Evolutionary conservation across 345 rosid genomes (phyloP).

Genomic region (Camelina sativa): DNA sequence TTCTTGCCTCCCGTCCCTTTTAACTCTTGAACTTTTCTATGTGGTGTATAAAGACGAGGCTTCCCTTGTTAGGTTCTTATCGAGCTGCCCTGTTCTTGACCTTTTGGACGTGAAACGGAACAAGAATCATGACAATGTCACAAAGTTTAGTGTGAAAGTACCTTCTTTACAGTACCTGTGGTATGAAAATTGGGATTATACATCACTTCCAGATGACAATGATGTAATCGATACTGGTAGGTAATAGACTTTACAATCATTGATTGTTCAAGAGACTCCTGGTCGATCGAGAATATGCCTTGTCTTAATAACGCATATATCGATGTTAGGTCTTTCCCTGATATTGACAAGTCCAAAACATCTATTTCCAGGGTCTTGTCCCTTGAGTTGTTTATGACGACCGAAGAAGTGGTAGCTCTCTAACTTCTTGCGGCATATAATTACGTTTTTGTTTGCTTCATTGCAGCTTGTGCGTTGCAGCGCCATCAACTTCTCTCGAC

Average conservation of each 20-base stretch:
- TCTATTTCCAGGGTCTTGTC: not conserved
- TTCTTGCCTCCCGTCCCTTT: constrained; percentile 11
- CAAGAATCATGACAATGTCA: constrained; percentile 21
- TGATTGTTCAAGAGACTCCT: constrained; percentile 18
- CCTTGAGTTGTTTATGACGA: not conserved
- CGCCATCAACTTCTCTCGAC: not conserved
- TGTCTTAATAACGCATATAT: not conserved
- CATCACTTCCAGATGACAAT: not conserved
- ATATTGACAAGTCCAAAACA: not conserved
- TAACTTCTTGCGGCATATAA: not conserved
- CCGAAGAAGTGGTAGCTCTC: not conserved
- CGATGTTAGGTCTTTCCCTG: not conserved
- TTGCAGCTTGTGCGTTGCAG: not conserved
- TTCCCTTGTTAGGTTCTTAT: constrained; percentile 19
- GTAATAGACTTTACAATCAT: not conserved
- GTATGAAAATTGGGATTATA: not conserved
- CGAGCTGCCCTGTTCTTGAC: constrained; percentile 23
- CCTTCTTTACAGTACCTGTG: not conserved
- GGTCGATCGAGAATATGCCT: constrained; percentile 1
- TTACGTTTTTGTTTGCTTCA: not conserved
- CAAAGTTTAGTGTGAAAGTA: constrained; percentile 14
- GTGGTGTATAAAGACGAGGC: constrained; percentile 32
- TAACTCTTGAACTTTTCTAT: not conserved
- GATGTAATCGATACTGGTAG: constrained; percentile 2
- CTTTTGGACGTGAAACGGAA: not conserved